These are phyloP conservation scores for Chlamydomonas reinhardtii DNA, from an alignment of 163 green algal species.

Conservation along the genomic window DNA sequence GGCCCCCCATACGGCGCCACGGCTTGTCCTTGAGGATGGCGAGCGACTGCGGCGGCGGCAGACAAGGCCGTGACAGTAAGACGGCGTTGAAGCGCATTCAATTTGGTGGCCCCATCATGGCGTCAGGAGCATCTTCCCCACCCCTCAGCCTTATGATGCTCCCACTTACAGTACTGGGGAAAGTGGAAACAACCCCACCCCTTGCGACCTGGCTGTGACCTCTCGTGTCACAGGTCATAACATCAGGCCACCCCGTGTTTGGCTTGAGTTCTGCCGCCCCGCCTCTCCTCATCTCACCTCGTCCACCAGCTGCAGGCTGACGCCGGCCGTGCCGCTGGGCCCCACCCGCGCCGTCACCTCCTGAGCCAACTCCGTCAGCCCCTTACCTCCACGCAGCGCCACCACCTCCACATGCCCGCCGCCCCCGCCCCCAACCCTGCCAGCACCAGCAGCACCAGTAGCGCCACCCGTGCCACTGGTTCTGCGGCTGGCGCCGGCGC, in stretches of 20 bases:
- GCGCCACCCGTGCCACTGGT: neutral
- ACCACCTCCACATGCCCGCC: slow-evolving; percentile 27
- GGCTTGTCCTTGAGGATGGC: slow-evolving; percentile 24
- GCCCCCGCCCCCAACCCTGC: neutral
- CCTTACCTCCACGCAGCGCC: neutral
- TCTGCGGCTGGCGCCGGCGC: neutral
- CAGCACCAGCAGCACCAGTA: neutral
- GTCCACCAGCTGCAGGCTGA: slow-evolving; percentile 17
- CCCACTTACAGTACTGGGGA: no score
- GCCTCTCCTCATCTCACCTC: no score
- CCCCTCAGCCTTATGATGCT: no score
- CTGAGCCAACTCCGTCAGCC: neutral
- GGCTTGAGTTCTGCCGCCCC: no score
- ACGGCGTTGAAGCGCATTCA: no score
- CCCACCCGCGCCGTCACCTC: slow-evolving; percentile 16
- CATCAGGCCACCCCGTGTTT: no score
- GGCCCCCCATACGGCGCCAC: neutral
- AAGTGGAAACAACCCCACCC: no score
- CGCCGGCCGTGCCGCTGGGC: neutral
- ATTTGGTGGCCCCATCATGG: no score
- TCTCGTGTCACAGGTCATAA: no score
- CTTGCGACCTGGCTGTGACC: no score
- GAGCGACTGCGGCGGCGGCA: neutral
- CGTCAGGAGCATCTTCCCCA: no score
- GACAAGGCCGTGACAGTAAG: no score